phyloP scores from a whole-genome alignment of 306 rosid species.

The Vigna nakashimae region DNA sequence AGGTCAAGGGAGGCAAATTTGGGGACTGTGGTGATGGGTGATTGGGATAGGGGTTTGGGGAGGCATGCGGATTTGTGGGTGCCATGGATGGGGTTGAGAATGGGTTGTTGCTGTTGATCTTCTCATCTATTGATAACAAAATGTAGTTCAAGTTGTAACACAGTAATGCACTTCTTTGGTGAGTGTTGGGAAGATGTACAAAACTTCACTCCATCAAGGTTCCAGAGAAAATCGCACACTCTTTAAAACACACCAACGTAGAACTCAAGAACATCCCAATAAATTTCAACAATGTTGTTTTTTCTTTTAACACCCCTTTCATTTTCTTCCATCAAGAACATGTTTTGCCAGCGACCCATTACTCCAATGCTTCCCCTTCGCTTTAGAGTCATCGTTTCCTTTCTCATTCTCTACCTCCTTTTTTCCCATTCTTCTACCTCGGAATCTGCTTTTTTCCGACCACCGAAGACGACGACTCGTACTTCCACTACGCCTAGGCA shows the following conservation, averaged over 20 bases:
- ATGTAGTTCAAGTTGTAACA: no score
- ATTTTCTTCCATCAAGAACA: conserved; percentile 26
- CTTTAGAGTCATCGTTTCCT: conserved; percentile 48
- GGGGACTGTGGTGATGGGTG: conserved; percentile 89
- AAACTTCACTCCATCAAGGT: no score
- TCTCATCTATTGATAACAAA: no score
- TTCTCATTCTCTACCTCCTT: conserved; percentile 42
- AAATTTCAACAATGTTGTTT: background rate
- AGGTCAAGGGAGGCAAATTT: conserved; percentile 69
- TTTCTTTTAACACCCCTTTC: background rate
- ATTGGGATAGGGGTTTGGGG: conserved; percentile 8
- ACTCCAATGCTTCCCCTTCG: conserved; percentile 49
- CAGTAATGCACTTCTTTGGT: no score
- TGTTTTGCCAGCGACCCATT: conserved; percentile 15
- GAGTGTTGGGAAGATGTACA: no score
- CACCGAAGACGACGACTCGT: background rate
- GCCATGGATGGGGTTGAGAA: no score
- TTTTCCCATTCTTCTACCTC: conserved; percentile 52
- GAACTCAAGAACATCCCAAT: background rate
- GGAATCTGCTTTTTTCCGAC: conserved; percentile 71
- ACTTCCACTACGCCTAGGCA: conserved; percentile 63
- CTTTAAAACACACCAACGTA: background rate
- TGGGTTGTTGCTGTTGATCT: no score
- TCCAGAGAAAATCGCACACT: no score
- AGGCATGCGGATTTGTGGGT: no score